These are phyloP conservation scores for Colletotrichum truncatum DNA, from an alignment of 2,329 filamentous ascomycete species.

Conservation along the genomic window DNA sequence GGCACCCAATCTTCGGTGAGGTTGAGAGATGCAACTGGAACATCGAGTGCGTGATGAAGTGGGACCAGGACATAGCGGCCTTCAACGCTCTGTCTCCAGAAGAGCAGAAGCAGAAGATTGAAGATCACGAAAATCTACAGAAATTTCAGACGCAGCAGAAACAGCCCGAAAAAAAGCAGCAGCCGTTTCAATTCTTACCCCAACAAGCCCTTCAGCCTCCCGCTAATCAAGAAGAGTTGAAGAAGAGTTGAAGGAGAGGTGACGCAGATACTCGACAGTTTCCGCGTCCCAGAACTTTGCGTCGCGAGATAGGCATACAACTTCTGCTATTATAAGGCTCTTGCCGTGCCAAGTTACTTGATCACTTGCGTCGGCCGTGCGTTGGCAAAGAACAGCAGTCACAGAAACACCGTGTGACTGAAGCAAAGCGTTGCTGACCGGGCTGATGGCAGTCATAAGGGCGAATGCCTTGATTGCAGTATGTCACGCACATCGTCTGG, in stretches of 20 bases:
- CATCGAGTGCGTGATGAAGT: conserved; percentile 68
- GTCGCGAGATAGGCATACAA: no score
- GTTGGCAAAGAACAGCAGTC: no score
- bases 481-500: no score
- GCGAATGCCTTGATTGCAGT: no score
- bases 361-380: no score
- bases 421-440: no score
- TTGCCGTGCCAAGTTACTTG: not conserved
- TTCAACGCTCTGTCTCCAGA: conserved; percentile 67
- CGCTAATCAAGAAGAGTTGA: conserved; percentile 5
- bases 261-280: not conserved
- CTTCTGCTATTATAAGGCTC: no score
- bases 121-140: conserved; percentile 40
- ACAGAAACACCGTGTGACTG: no score
- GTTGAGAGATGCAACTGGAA: conserved; percentile 79
- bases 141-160: conserved; percentile 34
- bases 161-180: conserved; percentile 38
- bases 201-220: not conserved
- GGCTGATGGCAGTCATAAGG: no score
- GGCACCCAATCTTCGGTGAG: conserved; percentile 74
- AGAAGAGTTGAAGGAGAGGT: not conserved
- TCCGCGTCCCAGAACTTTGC: not conserved
- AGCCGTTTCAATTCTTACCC: not conserved
- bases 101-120: conserved; percentile 63
- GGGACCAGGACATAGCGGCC: conserved; percentile 71